Conservation (phyloP, 768 basidiomycete species). For the Tephrocybe sp. region DNA sequence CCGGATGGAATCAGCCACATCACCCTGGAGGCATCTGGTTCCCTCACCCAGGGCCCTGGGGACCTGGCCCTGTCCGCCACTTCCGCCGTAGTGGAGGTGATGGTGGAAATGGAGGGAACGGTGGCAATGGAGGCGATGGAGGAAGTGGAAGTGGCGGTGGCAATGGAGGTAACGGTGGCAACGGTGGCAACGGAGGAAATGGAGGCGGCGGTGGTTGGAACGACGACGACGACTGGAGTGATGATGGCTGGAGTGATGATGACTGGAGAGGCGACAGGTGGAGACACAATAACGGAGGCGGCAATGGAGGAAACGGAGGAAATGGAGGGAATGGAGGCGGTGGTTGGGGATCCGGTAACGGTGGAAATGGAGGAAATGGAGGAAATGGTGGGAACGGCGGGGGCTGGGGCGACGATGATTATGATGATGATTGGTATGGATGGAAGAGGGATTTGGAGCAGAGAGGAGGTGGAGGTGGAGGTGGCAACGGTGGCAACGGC, state of each 20-base stretch:
- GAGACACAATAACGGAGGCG: background rate
- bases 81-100: background rate
- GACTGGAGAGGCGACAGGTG: too few relatives aligned
- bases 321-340: background rate
- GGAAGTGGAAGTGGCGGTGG: background rate
- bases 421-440: background rate
- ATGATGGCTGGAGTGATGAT: too few relatives aligned
- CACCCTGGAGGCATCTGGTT: too few relatives aligned
- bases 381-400: background rate
- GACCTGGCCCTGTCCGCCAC: too few relatives aligned
- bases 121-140: background rate
- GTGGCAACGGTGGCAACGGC: too few relatives aligned
- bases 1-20: too few relatives aligned
- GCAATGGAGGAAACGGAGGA: constrained; percentile 21
- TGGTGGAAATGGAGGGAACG: background rate
- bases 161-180: background rate
- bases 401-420: too few relatives aligned
- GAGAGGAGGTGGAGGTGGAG: too few relatives aligned
- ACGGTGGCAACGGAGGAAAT: background rate
- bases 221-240: background rate
- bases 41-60: too few relatives aligned
- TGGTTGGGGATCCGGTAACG: background rate
- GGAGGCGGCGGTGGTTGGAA: background rate
- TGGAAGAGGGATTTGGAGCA: too few relatives aligned
- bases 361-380: background rate